Conservation (phyloP, 139 green algal species). For the Micromonas pusilla region DNA sequence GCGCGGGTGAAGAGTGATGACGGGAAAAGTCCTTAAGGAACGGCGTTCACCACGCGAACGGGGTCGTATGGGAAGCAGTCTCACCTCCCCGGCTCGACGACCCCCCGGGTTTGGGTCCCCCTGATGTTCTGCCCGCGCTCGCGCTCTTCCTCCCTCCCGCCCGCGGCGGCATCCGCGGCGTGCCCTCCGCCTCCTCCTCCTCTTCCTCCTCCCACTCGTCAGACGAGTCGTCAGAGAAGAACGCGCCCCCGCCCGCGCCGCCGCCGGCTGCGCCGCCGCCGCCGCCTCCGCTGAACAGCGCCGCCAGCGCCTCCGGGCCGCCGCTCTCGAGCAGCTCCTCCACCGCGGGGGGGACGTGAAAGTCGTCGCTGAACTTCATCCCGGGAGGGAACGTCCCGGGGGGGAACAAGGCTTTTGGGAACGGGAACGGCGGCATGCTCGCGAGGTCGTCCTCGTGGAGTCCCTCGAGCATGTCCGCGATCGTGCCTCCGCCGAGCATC, state of each 20-base stretch:
- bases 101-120: too few species aligned
- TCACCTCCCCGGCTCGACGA: too few species aligned
- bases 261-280: neutral
- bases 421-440: slow-evolving; percentile 51
- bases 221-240: neutral
- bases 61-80: too few species aligned
- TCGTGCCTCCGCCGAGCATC: slow-evolving; percentile 26
- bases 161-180: neutral
- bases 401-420: slow-evolving; percentile 53
- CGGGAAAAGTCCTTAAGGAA: too few species aligned
- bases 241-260: too few species aligned
- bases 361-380: slow-evolving; percentile 38
- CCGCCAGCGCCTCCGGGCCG: slow-evolving; percentile 1
- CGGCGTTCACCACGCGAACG: too few species aligned
- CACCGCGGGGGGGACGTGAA: slow-evolving; percentile 14
- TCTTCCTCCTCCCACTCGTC: slow-evolving; percentile 8
- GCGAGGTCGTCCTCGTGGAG: slow-evolving; percentile 39
- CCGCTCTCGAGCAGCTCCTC: slow-evolving; percentile 14
- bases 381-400: slow-evolving; percentile 45
- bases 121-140: neutral
- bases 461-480: slow-evolving; percentile 38
- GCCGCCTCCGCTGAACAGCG: neutral
- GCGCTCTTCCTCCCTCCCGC: neutral
- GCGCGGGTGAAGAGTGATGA: too few species aligned
- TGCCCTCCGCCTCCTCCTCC: neutral